phyloP scores from a whole-genome alignment of 2,329 filamentous ascomycete genomes.

The Mycosphaerella sp. region DNA sequence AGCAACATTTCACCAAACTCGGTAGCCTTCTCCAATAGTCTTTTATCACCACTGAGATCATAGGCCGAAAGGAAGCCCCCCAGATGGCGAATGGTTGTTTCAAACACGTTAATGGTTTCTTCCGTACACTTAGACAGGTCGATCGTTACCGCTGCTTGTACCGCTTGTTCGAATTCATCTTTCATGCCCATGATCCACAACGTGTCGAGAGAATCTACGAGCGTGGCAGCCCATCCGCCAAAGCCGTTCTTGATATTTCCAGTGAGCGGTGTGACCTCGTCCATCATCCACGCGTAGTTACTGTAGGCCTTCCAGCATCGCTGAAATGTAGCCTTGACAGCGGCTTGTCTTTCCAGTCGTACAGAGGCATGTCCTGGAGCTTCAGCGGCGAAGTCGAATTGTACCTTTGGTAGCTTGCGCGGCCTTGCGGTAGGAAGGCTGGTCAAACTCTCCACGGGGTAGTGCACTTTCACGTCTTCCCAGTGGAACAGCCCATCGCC shows the following conservation, averaged over 20 bases:
- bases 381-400: slow-evolving; percentile 38
- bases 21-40: slow-evolving; percentile 33
- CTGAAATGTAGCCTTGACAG: slow-evolving; percentile 40
- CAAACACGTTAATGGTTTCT: slow-evolving; percentile 43
- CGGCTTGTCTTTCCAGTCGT: slow-evolving; percentile 33
- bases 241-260: slow-evolving; percentile 38
- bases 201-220: slow-evolving; percentile 30
- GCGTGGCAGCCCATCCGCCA: slow-evolving; percentile 44
- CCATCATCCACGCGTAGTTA: slow-evolving; percentile 43
- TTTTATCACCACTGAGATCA: slow-evolving; percentile 33
- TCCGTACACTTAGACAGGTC: slow-evolving; percentile 38
- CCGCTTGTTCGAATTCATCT: slow-evolving; percentile 43
- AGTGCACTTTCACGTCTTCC: slow-evolving; percentile 36
- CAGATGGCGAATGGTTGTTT: slow-evolving; percentile 44
- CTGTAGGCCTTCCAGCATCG: slow-evolving; percentile 43
- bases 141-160: slow-evolving; percentile 39
- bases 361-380: slow-evolving; percentile 26
- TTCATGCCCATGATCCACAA: slow-evolving; percentile 32
- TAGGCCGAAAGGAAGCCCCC: slow-evolving; percentile 35
- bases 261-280: slow-evolving; percentile 43
- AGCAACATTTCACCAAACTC: slow-evolving; percentile 42
- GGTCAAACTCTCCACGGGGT: slow-evolving; percentile 35
- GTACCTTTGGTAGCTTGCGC: slow-evolving; percentile 38
- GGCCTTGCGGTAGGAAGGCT: slow-evolving; percentile 37
- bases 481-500: slow-evolving; percentile 33